Evolutionary conservation across 2,329 filamentous ascomycete species (phyloP), one percentile per base, ranked within the genome.

Genomic region (Domatiomyces globalis): DNA sequence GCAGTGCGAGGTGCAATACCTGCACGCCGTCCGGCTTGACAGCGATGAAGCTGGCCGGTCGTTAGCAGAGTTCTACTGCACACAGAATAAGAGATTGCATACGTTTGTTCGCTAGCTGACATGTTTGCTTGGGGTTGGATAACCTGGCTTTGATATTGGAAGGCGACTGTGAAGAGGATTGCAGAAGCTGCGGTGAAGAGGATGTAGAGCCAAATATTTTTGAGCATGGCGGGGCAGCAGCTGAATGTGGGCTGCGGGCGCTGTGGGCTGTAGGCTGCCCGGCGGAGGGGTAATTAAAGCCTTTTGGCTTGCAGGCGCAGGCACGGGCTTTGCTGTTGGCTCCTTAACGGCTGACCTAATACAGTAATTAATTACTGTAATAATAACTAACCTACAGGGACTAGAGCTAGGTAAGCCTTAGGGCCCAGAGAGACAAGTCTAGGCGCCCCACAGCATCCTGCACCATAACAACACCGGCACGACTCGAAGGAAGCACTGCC

Each of bases 11-110:
- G 49, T 46, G 45, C 54, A 75, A 63, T 83, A 94, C 88, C 84
- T 95, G 92, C 76, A 96, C 92, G 73, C 92, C 92, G 77, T 96
- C 92, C 66, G 90, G 92, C 88, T 98, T 98, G 82, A 98, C 87
- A 71, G 92, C 92, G 81, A 96, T 96, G 86, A 96, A 96, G 78
- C 90, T 96, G 67, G 56, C 63, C 51, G 55, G 56, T 54, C 48
- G 53, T 71, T 62, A 69, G 65, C 15, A 33, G n/a, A 60, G 62
- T 62, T 62, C 49, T 57, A 50, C 54, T 51, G 55, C 43, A 54
- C 43, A 18, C 54, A 55, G 51, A 56, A 58, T 56, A 58, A 55
- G 45, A 46, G 49, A 51, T 51, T 43, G 75, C 85, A 73, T 75
- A 94, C 87, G 88, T 95, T 78, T 90, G 85, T 77, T 94, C 87